Conservation (phyloP, 371 early-diverging fungal genomes). For the Zychaea mexicana region DNA sequence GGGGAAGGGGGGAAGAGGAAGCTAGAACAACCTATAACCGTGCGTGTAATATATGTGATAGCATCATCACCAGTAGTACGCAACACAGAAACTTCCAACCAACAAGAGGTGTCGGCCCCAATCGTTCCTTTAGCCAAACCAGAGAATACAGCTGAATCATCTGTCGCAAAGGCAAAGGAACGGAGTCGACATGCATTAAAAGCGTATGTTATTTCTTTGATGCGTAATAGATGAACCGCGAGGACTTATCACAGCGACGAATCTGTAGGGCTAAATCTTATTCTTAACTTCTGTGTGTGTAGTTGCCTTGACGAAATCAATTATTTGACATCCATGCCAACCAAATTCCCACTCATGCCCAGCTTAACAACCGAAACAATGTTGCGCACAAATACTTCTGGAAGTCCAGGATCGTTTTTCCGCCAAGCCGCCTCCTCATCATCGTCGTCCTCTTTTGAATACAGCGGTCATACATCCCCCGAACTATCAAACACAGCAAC, state of each 20-base stretch:
- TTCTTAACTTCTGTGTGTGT: neutral
- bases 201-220: slow-evolving; percentile 61
- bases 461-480: neutral
- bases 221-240: too few species aligned
- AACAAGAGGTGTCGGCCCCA: neutral
- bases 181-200: slow-evolving; percentile 78
- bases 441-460: slow-evolving; percentile 2
- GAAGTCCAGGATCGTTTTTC: neutral
- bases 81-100: neutral
- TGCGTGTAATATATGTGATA: neutral
- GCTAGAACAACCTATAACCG: neutral
- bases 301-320: slow-evolving; percentile 71
- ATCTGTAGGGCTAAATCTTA: neutral
- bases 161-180: slow-evolving; percentile 33
- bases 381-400: neutral
- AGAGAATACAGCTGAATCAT: neutral
- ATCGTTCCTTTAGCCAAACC: neutral
- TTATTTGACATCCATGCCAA: slow-evolving; percentile 54
- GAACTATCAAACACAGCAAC: neutral
- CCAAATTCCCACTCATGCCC: slow-evolving; percentile 36
- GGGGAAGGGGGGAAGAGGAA: too few species aligned
- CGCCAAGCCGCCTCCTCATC: slow-evolving; percentile 1
- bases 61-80: slow-evolving; percentile 20
- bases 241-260: too few species aligned
- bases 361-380: slow-evolving; percentile 3